Base-by-base conservation (phyloP, 2,329 filamentous ascomycete species). In the Epichloe brachyelytri region DNA sequence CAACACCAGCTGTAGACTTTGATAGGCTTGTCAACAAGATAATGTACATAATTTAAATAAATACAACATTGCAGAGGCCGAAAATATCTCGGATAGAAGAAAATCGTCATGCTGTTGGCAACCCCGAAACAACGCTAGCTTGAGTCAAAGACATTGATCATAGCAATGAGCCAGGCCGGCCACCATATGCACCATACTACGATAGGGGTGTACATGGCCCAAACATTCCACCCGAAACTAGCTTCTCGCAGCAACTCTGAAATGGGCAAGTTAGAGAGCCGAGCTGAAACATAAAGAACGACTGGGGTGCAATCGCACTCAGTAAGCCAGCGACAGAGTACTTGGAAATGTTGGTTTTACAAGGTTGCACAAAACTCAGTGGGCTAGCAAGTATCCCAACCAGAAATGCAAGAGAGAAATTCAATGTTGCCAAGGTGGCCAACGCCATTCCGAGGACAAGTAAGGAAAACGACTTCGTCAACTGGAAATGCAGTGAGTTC, bases 141-240 rank as follows among this genome's bases (percentile, higher is more conserved):
- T 41, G 54, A 56, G 5, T 76, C 76, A 50, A 80, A 67, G 43
- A 82, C 71, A 22, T 78, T 70, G 5, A 82, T 65, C 53, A 73
- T 71, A 2, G 77, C 86, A 6, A 82, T 77, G 38, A 93, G 66
- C 90, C 90, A 96, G 7, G 88, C 88, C 0, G 90, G 90, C 85
- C 88, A 93, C 90, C 90, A 96, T 43, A 95, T 82, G 63, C 88
- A 86, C 87, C 89, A 95, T n/a, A 95, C 77, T 11, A 94, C 80
- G 17, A 95, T 81, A 53, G 87, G 84, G 1, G 89, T 94, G 72
- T 89, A 94, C 77, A 93, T 80, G 1, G 88, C 88, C 80, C 85
- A 89, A 12, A 95, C 82, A 61, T 88, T 79, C 89, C 89, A 95
- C 0, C 86, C 89, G 63, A 93, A 89, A 5, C 86, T 87, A 1